A percentile compares a stretch with the other conserved stretches of the same genome.
These are phyloP conservation scores for Trametes hirsuta DNA, from an alignment of 1,284 basidiomycete species.

Conservation along the genomic window DNA sequence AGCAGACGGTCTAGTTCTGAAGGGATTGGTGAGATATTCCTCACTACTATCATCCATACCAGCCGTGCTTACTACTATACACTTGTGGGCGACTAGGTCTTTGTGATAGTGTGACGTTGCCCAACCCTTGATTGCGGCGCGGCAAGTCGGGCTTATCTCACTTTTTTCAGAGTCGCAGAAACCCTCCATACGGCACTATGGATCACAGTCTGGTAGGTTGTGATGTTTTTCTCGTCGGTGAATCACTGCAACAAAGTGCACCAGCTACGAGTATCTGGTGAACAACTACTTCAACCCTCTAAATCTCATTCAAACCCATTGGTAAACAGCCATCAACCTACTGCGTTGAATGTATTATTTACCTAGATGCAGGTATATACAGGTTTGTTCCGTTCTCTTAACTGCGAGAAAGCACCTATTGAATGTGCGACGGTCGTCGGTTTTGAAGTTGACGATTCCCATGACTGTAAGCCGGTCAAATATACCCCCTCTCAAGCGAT, in stretches of 20 bases:
- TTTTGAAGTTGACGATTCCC: not conserved
- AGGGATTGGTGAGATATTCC: not conserved
- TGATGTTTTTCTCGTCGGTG: not conserved
- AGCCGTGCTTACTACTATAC: no score
- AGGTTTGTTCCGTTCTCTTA: not conserved
- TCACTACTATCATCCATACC: no score
- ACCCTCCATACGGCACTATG: no score
- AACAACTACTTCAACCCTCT: slow-evolving; percentile 3
- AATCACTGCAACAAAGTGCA: not conserved
- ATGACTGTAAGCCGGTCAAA: not conserved
- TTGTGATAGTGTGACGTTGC: no score
- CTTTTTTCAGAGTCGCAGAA: no score
- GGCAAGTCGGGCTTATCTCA: no score
- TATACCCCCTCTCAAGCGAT: no score
- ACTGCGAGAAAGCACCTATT: not conserved
- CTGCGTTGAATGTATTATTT: no score
- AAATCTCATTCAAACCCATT: not conserved
- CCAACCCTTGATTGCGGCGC: no score
- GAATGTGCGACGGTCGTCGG: not conserved
- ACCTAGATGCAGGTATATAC: not conserved
- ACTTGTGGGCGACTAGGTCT: no score
- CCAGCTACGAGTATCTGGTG: not conserved
- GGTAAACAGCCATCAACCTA: not conserved
- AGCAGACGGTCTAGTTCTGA: no score
- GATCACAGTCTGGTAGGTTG: no score